Base-by-base conservation (phyloP, 306 rosid species). In the Malus asiatica region DNA sequence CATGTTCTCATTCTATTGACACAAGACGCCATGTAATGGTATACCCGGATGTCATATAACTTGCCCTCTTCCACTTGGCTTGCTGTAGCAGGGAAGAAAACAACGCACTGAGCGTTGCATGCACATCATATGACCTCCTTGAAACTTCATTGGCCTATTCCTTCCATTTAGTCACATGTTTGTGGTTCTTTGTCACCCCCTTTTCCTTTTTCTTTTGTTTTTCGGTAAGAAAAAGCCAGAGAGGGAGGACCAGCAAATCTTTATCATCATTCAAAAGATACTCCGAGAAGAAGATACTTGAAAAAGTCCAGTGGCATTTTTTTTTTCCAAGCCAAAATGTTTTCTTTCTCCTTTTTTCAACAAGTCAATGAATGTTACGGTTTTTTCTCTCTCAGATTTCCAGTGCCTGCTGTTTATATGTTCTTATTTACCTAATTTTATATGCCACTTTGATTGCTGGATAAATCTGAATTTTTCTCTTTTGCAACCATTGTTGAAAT, bases 151-250 rank as follows among this genome's bases (percentile, higher is more conserved):
- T 75, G 20, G 45, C 63, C 61, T 27, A 11, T 57, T 75, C 33
- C 57, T 3, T 74, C 53, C 72, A 68, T 76, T 70, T 79, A 32
- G 53, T 71, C 84, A 81, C 78, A 75, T 81, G 83, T 51, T 46
- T 74, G 46, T 45, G 68, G 48, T 77, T 68, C 63, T 66, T 15
- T 14, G 35, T 79, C 80, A 32, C 53, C 40, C 23, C 70, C 16
- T 68, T 75, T 78, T 22, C 58, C 69, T 66, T 23, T 72, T 63
- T 4, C 73, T 53, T 71, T 72, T 27, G 70, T 48, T 66, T 66
- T 38, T 38, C 22, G 1, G 11, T 14, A 44, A 62, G 74, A 72
- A 27, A 27, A 57, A 73, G 58, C 68, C 70, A 35, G 66, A 62
- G 55, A 29, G 65, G 19, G 55, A 29, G 76, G 27, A 52, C 38